Conservation (phyloP, 2,329 filamentous ascomycete species). For the Cladosporium sp. region DNA sequence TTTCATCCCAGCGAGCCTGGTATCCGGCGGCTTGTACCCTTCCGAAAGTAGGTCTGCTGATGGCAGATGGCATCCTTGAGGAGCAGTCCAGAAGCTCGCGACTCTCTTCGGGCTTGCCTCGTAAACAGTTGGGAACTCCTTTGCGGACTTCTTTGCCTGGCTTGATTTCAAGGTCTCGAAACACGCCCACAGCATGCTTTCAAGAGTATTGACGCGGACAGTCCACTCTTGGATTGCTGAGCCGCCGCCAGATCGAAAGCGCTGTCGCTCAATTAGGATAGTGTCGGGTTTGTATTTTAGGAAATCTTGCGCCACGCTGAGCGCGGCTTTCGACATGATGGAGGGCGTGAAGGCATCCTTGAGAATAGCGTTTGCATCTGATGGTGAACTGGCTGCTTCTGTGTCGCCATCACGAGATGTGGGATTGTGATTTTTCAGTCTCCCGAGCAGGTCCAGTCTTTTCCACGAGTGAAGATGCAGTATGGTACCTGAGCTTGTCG, state of each 20-base stretch:
- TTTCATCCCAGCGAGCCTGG: background rate
- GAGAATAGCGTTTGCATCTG: background rate
- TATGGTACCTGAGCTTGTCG: conserved; percentile 10
- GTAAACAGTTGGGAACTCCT: conserved; percentile 35
- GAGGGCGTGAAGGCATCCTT: conserved; percentile 39
- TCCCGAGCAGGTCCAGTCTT: background rate
- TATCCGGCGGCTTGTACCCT: background rate
- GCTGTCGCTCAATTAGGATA: conserved; percentile 66
- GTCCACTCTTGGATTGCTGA: conserved; percentile 76
- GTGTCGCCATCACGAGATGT: background rate
- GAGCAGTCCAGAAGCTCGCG: conserved; percentile 51
- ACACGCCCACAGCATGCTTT: conserved; percentile 74
- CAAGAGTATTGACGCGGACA: conserved; percentile 73
- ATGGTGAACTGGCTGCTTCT: background rate
- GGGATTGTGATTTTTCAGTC: background rate
- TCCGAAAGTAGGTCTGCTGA: conserved; percentile 14
- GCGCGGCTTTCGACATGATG: conserved; percentile 53
- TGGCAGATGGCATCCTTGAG: background rate
- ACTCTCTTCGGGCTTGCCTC: conserved; percentile 54
- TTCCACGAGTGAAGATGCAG: conserved; percentile 23
- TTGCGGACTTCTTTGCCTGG: conserved; percentile 23
- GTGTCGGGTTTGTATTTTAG: conserved; percentile 57
- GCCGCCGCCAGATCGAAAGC: conserved; percentile 60
- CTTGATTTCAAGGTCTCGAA: conserved; percentile 52
- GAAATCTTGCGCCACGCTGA: conserved; percentile 50